Evolutionary conservation across 371 early-diverging fungal species (phyloP), one percentile per base, ranked within the genome.

Genomic region (Amoeboaphelidium protococcarum): DNA sequence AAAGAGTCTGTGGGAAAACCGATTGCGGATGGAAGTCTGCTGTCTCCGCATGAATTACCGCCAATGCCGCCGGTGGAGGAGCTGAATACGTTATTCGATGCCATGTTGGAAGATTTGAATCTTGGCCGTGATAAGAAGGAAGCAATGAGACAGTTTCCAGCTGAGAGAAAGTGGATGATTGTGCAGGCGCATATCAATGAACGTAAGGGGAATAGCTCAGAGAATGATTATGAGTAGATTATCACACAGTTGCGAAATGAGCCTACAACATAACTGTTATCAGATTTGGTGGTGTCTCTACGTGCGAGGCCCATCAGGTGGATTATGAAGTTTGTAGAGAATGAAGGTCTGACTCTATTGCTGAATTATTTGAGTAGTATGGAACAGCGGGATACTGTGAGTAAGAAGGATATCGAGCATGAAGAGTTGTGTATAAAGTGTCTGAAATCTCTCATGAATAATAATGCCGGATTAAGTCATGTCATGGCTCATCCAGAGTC

Each of bases 81-180:
- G 12, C 47, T 65, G 13, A 52, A 44, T 3, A 20, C 47, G 24
- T n/a, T 10, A 42, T 22, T 3, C 49, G 2, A 23, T 42, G 26
- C 19, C 2, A 19, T 40, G 3, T 2, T 25, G 37, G 37, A 31
- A 16, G 37, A 31, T 31, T 16, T 31, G 6, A 31, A 31, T 16
- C 16, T 31, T 6, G 37, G 37, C 37, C 16, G 10, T 45, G 63
- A 62, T 45, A 63, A 67, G 47, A 68, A 68, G 53, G 46, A 54
- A 24, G 59, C 57, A 22, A 45, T 68, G 41, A 56, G 69, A 13
- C 40, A 23, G 23, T 51, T 59, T 6, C 45, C 67, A 13, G 51
- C 27, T 23, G 64, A 67, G 10, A 54, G 63, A n/a, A 68, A 68
- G 47, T 68, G 69, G 69, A 47, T 58, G 31, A 65, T 68, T 64